Evolutionary conservation across 768 basidiomycete species (phyloP).

Genomic region (Tylopilus cervinicoccineus): DNA sequence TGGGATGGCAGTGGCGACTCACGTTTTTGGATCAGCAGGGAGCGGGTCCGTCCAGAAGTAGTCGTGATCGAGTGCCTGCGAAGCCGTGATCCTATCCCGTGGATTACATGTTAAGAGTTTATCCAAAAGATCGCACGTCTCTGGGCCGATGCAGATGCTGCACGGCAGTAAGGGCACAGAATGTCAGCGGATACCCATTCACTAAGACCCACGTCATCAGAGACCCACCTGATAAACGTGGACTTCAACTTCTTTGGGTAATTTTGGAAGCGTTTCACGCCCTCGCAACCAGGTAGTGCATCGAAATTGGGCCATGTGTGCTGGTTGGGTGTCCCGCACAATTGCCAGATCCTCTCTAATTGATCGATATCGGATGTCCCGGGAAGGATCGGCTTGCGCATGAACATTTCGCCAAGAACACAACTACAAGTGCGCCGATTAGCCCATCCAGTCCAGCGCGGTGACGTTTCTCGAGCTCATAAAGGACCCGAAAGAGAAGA

Average conservation of each 20-base stretch:
- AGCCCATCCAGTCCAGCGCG: neutral
- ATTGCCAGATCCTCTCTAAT: conserved; percentile 79
- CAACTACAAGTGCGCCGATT: conserved; percentile 48
- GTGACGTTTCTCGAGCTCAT: neutral
- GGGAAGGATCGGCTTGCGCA: conserved; percentile 77
- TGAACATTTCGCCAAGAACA: conserved; percentile 96
- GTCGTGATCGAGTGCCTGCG: conserved; percentile 83
- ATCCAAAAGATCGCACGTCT: conserved; percentile 80
- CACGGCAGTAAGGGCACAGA: conserved; percentile 2
- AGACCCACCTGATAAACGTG: conserved; percentile 56
- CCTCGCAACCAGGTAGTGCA: conserved; percentile 72
- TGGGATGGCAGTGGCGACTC: conserved; percentile 21
- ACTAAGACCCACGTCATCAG: neutral
- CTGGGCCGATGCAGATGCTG: conserved; percentile 54
- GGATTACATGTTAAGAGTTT: conserved; percentile 83
- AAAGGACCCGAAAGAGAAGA: conserved; percentile 7
- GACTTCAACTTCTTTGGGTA: conserved; percentile 53
- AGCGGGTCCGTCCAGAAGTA: conserved; percentile 94
- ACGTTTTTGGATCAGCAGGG: conserved; percentile 83
- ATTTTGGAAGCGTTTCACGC: conserved; percentile 59
- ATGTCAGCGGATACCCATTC: conserved; percentile 1
- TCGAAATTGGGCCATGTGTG: conserved; percentile 80
- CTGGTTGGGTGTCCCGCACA: conserved; percentile 87
- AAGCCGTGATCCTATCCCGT: conserved; percentile 75
- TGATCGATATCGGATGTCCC: conserved; percentile 92